Evolutionary conservation across 257 asterid genomes (phyloP).

Genomic region (Solanum medicagineum): DNA sequence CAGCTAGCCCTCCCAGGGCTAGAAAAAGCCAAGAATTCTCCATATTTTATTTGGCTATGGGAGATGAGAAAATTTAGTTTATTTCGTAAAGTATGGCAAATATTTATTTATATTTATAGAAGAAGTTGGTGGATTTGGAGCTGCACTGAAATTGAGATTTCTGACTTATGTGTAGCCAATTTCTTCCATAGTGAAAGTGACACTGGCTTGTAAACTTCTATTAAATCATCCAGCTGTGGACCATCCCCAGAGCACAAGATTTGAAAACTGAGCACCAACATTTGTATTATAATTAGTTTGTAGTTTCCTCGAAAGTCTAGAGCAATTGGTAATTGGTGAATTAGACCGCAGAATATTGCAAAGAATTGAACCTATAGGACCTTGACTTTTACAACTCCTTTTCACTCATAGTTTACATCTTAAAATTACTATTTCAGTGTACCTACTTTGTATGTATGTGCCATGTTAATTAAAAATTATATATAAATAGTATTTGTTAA

Average conservation of each 20-base stretch:
- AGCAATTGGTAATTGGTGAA: neutral
- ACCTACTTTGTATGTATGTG: too few species aligned
- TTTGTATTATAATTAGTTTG: neutral
- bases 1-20: neutral
- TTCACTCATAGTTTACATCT: neutral
- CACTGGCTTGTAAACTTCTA: neutral
- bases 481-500: too few species aligned
- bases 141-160: neutral
- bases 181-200: neutral
- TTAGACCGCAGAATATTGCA: neutral
- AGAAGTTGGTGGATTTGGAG: neutral
- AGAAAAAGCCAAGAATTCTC: slow-evolving; percentile 3
- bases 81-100: neutral
- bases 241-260: neutral
- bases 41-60: neutral
- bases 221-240: neutral
- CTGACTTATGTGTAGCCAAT: neutral
- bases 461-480: too few species aligned
- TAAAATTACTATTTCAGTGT: neutral
- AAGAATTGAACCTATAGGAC: neutral
- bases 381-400: neutral
- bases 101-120: neutral
- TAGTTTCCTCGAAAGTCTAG: neutral
- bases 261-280: neutral
- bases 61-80: neutral